These are phyloP conservation scores for Zalaria sp. DNA, from an alignment of 2,329 filamentous ascomycete species.

Conservation along the genomic window DNA sequence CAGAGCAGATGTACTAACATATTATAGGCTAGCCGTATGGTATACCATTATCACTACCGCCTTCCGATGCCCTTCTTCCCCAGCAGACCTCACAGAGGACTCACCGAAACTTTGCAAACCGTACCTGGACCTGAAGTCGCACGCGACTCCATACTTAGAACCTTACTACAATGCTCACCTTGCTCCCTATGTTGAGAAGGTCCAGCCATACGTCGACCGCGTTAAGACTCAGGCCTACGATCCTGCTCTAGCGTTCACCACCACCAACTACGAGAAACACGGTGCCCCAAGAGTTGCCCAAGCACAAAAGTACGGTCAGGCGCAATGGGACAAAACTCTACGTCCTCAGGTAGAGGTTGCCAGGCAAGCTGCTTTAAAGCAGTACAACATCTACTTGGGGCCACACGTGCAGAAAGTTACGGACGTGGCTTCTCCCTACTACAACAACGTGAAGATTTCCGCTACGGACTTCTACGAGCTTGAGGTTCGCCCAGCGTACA, in stretches of 20 bases:
- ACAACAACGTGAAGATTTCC: conserved; percentile 48
- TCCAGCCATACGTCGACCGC: conserved; percentile 54
- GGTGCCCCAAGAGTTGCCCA: conserved; percentile 59
- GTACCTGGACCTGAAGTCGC: conserved; percentile 54
- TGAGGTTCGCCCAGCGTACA: conserved; percentile 62
- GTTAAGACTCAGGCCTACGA: conserved; percentile 48
- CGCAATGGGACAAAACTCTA: conserved; percentile 66
- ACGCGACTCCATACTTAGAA: conserved; percentile 58
- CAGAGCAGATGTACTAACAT: not conserved
- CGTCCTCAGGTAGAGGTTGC: conserved; percentile 60
- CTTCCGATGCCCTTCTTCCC: conserved; percentile 65
- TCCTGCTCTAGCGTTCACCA: conserved; percentile 53
- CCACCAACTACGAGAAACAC: conserved; percentile 49
- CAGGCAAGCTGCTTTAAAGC: conserved; percentile 43
- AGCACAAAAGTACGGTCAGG: conserved; percentile 49
- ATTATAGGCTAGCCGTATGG: conserved; percentile 58
- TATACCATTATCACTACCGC: conserved; percentile 68
- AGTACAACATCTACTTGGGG: conserved; percentile 58
- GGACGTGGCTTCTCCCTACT: conserved; percentile 54
- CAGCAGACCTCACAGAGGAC: conserved; percentile 51
- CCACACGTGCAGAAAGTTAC: conserved; percentile 57
- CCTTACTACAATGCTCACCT: conserved; percentile 81
- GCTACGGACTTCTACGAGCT: conserved; percentile 56
- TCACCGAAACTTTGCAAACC: conserved; percentile 72
- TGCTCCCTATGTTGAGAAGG: conserved; percentile 65